Percentiles rank a stretch among this genome's conserved stretches.
These are phyloP conservation scores for Auriscalpium vulgare DNA, from an alignment of 768 basidiomycete species.

Conservation along the genomic window DNA sequence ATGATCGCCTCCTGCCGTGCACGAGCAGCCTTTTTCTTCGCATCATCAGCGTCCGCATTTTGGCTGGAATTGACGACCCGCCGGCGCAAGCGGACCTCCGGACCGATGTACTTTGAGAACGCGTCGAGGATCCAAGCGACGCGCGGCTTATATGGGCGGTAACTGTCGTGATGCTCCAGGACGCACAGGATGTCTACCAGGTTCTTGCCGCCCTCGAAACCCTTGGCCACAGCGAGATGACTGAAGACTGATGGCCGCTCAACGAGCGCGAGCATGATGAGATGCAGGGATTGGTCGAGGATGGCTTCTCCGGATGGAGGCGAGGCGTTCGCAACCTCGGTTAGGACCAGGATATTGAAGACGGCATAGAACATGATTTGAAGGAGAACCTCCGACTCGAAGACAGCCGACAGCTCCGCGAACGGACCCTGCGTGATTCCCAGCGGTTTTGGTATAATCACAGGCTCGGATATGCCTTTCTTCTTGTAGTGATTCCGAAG, in stretches of 20 bases:
- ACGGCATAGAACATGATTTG: conserved; percentile 82
- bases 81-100: conserved; percentile 46
- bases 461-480: conserved; percentile 52
- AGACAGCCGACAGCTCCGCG: conserved; percentile 48
- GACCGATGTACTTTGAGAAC: conserved; percentile 48
- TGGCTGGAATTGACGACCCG: conserved; percentile 31
- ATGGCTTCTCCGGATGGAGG: conserved; percentile 84
- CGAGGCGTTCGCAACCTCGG: conserved; percentile 47
- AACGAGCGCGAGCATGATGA: conserved; percentile 79
- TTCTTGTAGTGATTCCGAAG: conserved; percentile 62
- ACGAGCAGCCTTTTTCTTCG: conserved; percentile 80
- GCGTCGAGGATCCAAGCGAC: conserved; percentile 67
- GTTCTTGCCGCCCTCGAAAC: conserved; percentile 52
- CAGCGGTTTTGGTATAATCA: conserved; percentile 70
- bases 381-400: conserved; percentile 63
- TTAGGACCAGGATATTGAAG: conserved; percentile 63
- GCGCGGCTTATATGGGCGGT: conserved; percentile 57
- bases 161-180: conserved; percentile 72
- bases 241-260: conserved; percentile 61
- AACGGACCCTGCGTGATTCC: conserved; percentile 64
- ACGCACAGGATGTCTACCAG: conserved; percentile 67
- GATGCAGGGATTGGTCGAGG: conserved; percentile 80
- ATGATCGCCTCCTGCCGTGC: conserved; percentile 90
- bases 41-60: conserved; percentile 48
- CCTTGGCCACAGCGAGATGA: conserved; percentile 41